A percentile compares a stretch with the other conserved stretches of the same genome.
Conservation (phyloP, 2,329 filamentous ascomycete species). For the Blastomyces silverae region DNA sequence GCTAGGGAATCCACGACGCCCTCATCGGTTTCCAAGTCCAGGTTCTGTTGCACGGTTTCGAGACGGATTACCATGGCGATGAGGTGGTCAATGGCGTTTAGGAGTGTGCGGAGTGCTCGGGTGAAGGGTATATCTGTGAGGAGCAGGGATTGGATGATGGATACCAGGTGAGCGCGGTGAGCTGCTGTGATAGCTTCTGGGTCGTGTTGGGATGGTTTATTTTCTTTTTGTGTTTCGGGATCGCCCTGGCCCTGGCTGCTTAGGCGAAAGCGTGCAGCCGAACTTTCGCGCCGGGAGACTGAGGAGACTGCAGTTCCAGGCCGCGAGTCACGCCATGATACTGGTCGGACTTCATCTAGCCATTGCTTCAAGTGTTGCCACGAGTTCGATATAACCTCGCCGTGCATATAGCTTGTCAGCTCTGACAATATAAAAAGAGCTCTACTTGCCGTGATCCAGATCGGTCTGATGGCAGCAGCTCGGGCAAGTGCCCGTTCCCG, state of each 20-base stretch:
- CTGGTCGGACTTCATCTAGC: constrained; percentile 48
- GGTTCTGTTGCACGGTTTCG: constrained; percentile 65
- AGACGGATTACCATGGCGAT: constrained; percentile 69
- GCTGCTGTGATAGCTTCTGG: constrained; percentile 77
- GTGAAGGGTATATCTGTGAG: constrained; percentile 40
- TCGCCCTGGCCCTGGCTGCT: constrained; percentile 20
- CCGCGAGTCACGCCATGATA: constrained; percentile 30
- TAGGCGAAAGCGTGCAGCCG: constrained; percentile 10
- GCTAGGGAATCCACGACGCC: constrained; percentile 71
- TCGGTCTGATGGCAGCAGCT: constrained; percentile 62
- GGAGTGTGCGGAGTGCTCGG: constrained; percentile 33
- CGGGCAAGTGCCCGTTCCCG: constrained; percentile 59
- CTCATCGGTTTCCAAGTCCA: constrained; percentile 75
- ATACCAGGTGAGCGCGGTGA: constrained; percentile 67
- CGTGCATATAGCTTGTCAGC: constrained; percentile 80
- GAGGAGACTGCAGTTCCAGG: constrained; percentile 33
- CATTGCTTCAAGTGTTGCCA: constrained; percentile 75
- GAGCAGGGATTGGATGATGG: constrained; percentile 48
- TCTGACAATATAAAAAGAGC: constrained; percentile 86
- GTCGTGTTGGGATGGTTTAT: constrained; percentile 53
- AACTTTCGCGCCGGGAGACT: constrained; percentile 19
- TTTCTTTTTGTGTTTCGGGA: constrained; percentile 20
- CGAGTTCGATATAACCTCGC: constrained; percentile 73
- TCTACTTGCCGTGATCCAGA: constrained; percentile 86
- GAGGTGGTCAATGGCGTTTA: constrained; percentile 65